Evolutionary conservation across 805 yeast species (phyloP), one percentile per base, ranked within the genome.

Genomic region (Wickerhamomyces queroliae): DNA sequence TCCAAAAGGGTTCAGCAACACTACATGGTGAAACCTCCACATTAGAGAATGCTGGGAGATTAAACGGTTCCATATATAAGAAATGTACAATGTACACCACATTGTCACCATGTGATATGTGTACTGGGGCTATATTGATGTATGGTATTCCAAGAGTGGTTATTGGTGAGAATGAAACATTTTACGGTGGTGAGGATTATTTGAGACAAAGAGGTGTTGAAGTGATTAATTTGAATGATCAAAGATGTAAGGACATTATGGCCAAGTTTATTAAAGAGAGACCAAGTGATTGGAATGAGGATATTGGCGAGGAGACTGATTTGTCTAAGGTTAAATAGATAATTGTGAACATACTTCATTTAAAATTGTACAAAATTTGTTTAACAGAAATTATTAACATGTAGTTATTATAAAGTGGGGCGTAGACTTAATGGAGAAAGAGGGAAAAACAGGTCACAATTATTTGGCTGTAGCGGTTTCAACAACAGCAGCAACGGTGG

Each of bases 21-120:
- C 67, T 91, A 42, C 99, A 91, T 53, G 99, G 96, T 17, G 99
- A 91, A 58, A 93, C 86, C 51, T 74, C 90, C 10, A 80, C 95
- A 8, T 69, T 93, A 43, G 96, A 89, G 55, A 80, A 85, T 46
- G 95, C 96, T 17, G 98, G 98, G 7, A 75, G 98, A 54, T 68
- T 93, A 41, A 80, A 81, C 18, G 97, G 90, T 5, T 69, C 71
- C 18, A 76, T 74, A 15, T 91, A 91, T 67, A 84, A 83, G 54
- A 73, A 80, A 46, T 83, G 96, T 50, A 93, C 98, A n/a, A 74
- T 88, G 75, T 91, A 89, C 64, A 89, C 97, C 23, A 85, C 96
- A 0, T 67, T 91, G 48, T 85, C 95, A 7, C 97, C 98, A 3
- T 91, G 98, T 60, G 74, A 80, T 49, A 91, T 91, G 97, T 91